These are phyloP conservation scores for Chaetomium cochliodes DNA, from an alignment of 495 filamentous ascomycete species.

Conservation along the genomic window DNA sequence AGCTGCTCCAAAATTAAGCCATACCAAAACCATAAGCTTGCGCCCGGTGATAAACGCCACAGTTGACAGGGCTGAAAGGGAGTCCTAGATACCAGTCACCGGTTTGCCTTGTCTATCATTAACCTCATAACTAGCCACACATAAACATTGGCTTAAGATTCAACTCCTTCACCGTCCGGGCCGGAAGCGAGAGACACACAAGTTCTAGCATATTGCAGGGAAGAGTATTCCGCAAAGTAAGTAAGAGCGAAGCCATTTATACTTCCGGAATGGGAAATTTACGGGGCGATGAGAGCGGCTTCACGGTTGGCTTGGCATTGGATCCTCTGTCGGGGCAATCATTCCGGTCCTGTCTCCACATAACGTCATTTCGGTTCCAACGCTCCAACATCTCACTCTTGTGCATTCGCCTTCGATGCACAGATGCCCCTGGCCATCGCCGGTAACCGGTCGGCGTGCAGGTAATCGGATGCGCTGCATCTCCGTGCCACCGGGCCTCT, in stretches of 20 bases:
- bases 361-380: not conserved
- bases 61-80: too few species aligned
- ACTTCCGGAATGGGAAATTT: conserved; percentile 1
- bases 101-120: too few species aligned
- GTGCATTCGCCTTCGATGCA: not conserved
- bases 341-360: not conserved
- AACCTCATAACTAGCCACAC: too few species aligned
- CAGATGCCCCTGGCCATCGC: not conserved
- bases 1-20: too few species aligned
- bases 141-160: too few species aligned
- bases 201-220: too few species aligned
- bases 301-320: not conserved
- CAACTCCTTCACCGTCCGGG: too few species aligned
- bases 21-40: too few species aligned
- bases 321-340: not conserved
- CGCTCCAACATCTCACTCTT: not conserved
- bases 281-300: not conserved
- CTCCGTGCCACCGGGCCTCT: conserved; percentile 2
- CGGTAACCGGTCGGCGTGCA: conserved; percentile 5
- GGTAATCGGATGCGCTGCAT: conserved; percentile 3
- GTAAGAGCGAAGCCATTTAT: not conserved
- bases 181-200: too few species aligned
- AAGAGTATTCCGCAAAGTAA: too few species aligned
- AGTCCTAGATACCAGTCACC: too few species aligned
- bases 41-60: too few species aligned